Percentiles rank a stretch among this genome's conserved stretches.
Conservation (phyloP, 2,329 filamentous ascomycete genomes). For the Ophiostoma angusticollis region DNA sequence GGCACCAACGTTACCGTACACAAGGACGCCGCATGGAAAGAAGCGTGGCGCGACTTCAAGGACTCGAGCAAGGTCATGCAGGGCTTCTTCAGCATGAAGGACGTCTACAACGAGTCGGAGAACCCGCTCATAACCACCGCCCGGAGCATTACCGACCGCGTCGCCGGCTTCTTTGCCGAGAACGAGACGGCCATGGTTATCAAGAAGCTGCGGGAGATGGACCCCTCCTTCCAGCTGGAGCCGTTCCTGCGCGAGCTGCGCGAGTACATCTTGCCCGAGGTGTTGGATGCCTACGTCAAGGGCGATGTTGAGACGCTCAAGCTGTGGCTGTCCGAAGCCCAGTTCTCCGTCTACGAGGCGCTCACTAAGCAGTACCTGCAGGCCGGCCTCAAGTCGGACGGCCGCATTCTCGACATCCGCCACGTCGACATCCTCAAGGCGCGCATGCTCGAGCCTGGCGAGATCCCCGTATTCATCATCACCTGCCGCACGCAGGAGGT, state of each 20-base stretch:
- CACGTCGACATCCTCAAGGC: conserved; percentile 80
- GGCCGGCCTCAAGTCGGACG: conserved; percentile 85
- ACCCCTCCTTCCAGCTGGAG: conserved; percentile 87
- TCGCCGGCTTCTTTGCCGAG: conserved; percentile 94
- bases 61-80: conserved; percentile 84
- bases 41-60: conserved; percentile 93
- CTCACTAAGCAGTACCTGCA: conserved; percentile 92
- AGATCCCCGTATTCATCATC: conserved; percentile 92
- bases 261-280: conserved; percentile 95
- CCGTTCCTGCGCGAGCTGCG: conserved; percentile 90
- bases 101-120: conserved; percentile 87
- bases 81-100: conserved; percentile 73
- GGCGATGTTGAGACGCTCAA: conserved; percentile 83
- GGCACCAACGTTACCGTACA: conserved; percentile 90
- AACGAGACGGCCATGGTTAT: conserved; percentile 97
- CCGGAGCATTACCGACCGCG: conserved; percentile 81
- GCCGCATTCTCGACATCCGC: conserved; percentile 87
- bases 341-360: conserved; percentile 95
- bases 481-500: conserved; percentile 96
- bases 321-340: conserved; percentile 89
- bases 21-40: conserved; percentile 96
- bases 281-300: conserved; percentile 95
- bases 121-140: conserved; percentile 91
- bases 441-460: conserved; percentile 69
- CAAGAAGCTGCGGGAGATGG: conserved; percentile 95